Base-by-base conservation (phyloP, 148 eudicot species). In the Amaranthus cruentus region DNA sequence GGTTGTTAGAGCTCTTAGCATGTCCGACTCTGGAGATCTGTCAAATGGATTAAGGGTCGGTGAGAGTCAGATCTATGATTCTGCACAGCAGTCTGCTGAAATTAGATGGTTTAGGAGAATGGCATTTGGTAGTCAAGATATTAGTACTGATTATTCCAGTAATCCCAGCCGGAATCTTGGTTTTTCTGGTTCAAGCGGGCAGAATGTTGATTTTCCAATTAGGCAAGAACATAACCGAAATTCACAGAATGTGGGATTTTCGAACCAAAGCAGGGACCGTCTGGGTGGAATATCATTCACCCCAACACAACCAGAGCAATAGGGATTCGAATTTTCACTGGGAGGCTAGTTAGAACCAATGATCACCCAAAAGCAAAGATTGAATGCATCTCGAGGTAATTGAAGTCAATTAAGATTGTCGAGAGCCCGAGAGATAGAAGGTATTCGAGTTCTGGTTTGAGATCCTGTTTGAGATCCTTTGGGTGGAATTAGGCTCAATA, bases 1-100 rank as follows among this genome's bases (percentile, higher is more conserved):
- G 93, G 85, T 93, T 68, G 81, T 88, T 70, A 79, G 98, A 79
- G 92, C 97, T 72, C 81, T 93, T 62, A 77, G 77, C 54, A 76
- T 81, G 73, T 82, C 82, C 4, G 73, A 80, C 69, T 65, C 90
- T 6, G 95, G 92, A 74, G 98, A 93, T 79, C 75, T 91, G 68
- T 85, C 86, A 62, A 93, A 93, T 21, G 98, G 97, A 77, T 85
- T 93, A 86, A 88, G 79, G 81, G 87, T 89, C 43, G 98, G 98
- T 5, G 92, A 91, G 71, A 93, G 98, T 76, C 78, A 82, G 77
- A 75, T 88, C 18, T 86, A 79, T 68, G 75, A 88, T 71, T 77
- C 91, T 58, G 83, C 88, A 0, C 83, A 82, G 71, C 89, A 86
- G 77, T 93, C 98, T 71, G 90, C 91, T 14, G 88, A 91, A 62